phyloP scores from a whole-genome alignment of 2,329 filamentous ascomycete genomes.

The Clonostachys sp. region DNA sequence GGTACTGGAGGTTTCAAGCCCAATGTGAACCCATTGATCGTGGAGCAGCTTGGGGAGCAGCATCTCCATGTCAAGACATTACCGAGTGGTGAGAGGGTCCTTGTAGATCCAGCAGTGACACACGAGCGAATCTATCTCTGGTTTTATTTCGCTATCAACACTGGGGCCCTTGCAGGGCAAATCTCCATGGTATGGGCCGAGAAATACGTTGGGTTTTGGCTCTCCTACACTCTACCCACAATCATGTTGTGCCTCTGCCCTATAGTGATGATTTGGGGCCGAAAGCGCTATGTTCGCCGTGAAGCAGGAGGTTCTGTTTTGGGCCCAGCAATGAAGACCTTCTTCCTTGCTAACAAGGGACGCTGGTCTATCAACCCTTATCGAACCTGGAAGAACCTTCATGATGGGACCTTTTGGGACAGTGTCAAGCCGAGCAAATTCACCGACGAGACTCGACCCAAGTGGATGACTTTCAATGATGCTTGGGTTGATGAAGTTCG shows the following conservation, averaged over 20 bases:
- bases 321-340: conserved; percentile 56
- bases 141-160: conserved; percentile 71
- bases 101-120: conserved; percentile 61
- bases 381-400: conserved; percentile 52
- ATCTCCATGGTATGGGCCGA: conserved; percentile 68
- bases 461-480: conserved; percentile 77
- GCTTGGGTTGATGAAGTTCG: conserved; percentile 73
- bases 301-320: conserved; percentile 66
- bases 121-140: conserved; percentile 61
- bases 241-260: conserved; percentile 60
- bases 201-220: conserved; percentile 71
- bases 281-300: conserved; percentile 50
- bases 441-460: conserved; percentile 44
- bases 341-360: conserved; percentile 60
- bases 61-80: conserved; percentile 47
- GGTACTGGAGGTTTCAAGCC: conserved; percentile 74
- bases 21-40: conserved; percentile 63
- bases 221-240: conserved; percentile 65
- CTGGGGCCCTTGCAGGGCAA: conserved; percentile 61
- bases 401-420: conserved; percentile 59
- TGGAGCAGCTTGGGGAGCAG: conserved; percentile 59
- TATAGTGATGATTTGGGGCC: conserved; percentile 53
- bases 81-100: conserved; percentile 54
- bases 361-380: conserved; percentile 65
- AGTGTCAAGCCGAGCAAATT: conserved; percentile 64